Evolutionary conservation across 768 basidiomycete species (phyloP).

Genomic region (Auricularia cornea): DNA sequence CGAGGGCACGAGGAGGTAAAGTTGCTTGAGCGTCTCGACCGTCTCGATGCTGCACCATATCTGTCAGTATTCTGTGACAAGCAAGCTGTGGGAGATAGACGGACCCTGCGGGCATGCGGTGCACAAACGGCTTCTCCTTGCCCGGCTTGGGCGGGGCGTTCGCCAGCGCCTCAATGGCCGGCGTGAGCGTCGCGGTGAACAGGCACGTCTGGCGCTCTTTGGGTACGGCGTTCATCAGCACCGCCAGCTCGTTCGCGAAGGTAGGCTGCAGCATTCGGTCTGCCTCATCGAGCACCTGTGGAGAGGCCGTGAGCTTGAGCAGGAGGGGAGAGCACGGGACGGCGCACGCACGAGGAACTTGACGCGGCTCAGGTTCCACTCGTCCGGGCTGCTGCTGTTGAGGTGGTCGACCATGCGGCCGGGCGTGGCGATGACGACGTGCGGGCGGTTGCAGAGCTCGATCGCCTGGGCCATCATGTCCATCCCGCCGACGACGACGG

Average conservation of each 20-base stretch:
- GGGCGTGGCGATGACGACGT: constrained; percentile 92
- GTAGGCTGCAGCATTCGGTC: constrained; percentile 85
- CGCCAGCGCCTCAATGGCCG: constrained; percentile 72
- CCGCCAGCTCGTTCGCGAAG: constrained; percentile 76
- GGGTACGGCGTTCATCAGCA: constrained; percentile 71
- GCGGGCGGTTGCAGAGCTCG: constrained; percentile 77
- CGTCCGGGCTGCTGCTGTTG: constrained; percentile 55
- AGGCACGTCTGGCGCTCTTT: constrained; percentile 89
- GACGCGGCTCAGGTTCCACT: constrained; percentile 79
- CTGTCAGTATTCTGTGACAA: constrained; percentile 12
- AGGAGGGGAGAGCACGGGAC: background rate
- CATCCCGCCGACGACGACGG: constrained; percentile 95
- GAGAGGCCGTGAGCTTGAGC: background rate
- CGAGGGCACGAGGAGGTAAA: constrained; percentile 87
- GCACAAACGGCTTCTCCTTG: constrained; percentile 80
- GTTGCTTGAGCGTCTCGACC: constrained; percentile 78
- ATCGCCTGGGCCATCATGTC: constrained; percentile 94
- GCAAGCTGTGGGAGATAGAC: constrained; percentile 17
- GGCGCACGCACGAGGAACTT: constrained; percentile 75
- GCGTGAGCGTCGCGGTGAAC: constrained; percentile 92
- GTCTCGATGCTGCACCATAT: constrained; percentile 63
- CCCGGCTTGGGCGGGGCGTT: constrained; percentile 66
- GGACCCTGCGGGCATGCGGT: constrained; percentile 67
- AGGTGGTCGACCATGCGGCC: constrained; percentile 91
- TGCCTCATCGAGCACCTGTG: constrained; percentile 90